These are phyloP conservation scores for Phytophthora crassamura DNA, from an alignment of 352 stramenopile species.

Conservation along the genomic window DNA sequence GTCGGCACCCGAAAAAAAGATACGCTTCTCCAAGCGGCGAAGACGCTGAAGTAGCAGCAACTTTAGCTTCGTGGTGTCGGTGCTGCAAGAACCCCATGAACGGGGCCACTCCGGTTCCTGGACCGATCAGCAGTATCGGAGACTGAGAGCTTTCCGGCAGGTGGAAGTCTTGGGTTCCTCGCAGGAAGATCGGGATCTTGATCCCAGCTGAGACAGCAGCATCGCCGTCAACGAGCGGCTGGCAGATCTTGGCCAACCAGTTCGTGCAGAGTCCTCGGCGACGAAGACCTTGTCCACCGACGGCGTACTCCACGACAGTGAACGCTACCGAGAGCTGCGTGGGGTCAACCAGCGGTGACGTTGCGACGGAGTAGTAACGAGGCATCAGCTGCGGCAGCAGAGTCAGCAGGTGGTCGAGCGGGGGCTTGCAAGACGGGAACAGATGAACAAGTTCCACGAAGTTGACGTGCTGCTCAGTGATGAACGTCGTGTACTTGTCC, in stretches of 20 bases:
- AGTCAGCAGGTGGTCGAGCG: slow-evolving; percentile 89
- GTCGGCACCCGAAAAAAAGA: slow-evolving; percentile 96
- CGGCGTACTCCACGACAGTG: slow-evolving; percentile 91
- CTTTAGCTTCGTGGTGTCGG: slow-evolving; percentile 51
- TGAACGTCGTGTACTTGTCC: slow-evolving; percentile 77
- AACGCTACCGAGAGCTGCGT: slow-evolving; percentile 88
- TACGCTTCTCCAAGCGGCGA: slow-evolving; percentile 52
- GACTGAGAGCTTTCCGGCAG: slow-evolving; percentile 81
- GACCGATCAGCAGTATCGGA: slow-evolving; percentile 95
- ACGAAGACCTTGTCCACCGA: slow-evolving; percentile 45
- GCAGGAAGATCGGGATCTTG: slow-evolving; percentile 90
- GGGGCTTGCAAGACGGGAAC: slow-evolving; percentile 92
- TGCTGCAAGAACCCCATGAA: slow-evolving; percentile 97
- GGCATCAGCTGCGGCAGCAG: slow-evolving; percentile 91
- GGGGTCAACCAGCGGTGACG: slow-evolving; percentile 86
- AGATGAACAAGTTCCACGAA: slow-evolving; percentile 92
- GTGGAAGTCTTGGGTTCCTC: slow-evolving; percentile 90
- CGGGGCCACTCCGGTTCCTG: slow-evolving; percentile 95
- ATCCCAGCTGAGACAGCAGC: slow-evolving; percentile 7
- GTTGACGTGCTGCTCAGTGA: slow-evolving; percentile 89
- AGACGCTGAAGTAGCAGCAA: slow-evolving; percentile 1
- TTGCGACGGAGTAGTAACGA: slow-evolving; percentile 96
- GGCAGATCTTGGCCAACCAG: slow-evolving; percentile 61
- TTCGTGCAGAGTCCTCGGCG: slow-evolving; percentile 69
- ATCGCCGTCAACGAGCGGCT: slow-evolving; percentile 42